Base-by-base conservation (phyloP, 768 basidiomycete species). In the Calocera cornea region DNA sequence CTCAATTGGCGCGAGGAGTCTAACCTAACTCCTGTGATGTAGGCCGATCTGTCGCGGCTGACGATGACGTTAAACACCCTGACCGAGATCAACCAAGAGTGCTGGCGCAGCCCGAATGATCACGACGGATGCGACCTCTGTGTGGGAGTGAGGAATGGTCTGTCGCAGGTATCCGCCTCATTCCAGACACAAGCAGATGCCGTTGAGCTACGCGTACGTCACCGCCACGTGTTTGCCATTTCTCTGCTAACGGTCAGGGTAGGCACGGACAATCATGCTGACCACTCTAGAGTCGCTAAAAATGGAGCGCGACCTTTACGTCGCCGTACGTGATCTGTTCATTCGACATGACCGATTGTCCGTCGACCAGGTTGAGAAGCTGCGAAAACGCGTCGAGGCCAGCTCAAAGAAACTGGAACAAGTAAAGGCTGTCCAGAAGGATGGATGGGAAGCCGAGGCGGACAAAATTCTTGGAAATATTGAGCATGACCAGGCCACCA, bases 311-410 rank as follows among this genome's bases (percentile, higher is more conserved):
- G 91, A 95, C 75, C 80, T 97, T 8, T 95, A 93, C 74, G 79
- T 93, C 64, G 87, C 92, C 5, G 88, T 88, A 74, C 85, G 90
- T 40, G 94, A 97, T 72, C 81, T 95, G 7, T 89, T 95, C 74
- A 80, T 87, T 65, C 86, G 94, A 24, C 88, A 92, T 71, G 92
- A 95, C 70, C 86, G 91, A n/a, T 82, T 95, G 47, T 91, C 92
- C 0, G 82, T 86, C 41, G 95, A 97, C 73, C 86, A 89, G 70
- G 91, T 93, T 1, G 93, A 97, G 68, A 83, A 88, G 38, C 79
- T 98, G 68, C 87, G 87, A 77, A 95, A 92, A 74, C 87, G 91
- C 38, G 86, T 95, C 34, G 92, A 95, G 67, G 78, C 79, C 0
- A 89, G 83, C 66, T 84, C 86, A 1, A 77, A 84, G 70, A 94